Percentiles rank a stretch among this genome's conserved stretches.
Conservation (phyloP, 2,329 filamentous ascomycete genomes). For the Colletotrichum paranaense region DNA sequence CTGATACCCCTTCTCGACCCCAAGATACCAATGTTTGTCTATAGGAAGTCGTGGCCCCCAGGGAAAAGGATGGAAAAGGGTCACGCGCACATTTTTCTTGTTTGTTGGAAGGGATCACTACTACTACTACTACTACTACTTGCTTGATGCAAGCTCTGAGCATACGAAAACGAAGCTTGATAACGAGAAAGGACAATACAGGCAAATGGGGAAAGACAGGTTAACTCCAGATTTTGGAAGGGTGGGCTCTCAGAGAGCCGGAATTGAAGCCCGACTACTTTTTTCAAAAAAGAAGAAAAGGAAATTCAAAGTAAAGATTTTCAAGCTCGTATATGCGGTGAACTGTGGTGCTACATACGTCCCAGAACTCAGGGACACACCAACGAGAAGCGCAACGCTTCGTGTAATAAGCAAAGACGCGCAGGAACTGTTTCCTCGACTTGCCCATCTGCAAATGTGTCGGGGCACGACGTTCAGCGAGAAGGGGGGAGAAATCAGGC, state of each 20-base stretch:
- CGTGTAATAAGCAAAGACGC: background rate
- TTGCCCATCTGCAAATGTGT: background rate
- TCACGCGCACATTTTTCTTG: background rate
- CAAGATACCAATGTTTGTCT: slow-evolving; percentile 22
- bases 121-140: background rate
- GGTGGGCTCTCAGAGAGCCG: background rate
- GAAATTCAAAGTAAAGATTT: too few relatives aligned
- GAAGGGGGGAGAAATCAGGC: background rate
- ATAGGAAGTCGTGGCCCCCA: background rate
- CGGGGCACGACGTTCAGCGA: background rate
- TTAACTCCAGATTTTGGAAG: background rate
- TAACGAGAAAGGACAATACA: background rate
- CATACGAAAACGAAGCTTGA: background rate
- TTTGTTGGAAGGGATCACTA: background rate
- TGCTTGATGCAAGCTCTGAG: slow-evolving; percentile 1
- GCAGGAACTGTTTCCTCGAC: background rate
- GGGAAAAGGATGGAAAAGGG: background rate
- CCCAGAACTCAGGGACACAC: background rate
- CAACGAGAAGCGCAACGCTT: background rate
- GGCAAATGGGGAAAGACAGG: background rate
- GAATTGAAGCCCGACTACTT: background rate
- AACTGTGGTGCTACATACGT: background rate
- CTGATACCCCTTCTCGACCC: slow-evolving; percentile 22
- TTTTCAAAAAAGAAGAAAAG: background rate
- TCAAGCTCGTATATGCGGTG: background rate